These are phyloP conservation scores for Pseudogymnoascus sp. DNA, from an alignment of 2,329 filamentous ascomycete genomes.

Conservation along the genomic window DNA sequence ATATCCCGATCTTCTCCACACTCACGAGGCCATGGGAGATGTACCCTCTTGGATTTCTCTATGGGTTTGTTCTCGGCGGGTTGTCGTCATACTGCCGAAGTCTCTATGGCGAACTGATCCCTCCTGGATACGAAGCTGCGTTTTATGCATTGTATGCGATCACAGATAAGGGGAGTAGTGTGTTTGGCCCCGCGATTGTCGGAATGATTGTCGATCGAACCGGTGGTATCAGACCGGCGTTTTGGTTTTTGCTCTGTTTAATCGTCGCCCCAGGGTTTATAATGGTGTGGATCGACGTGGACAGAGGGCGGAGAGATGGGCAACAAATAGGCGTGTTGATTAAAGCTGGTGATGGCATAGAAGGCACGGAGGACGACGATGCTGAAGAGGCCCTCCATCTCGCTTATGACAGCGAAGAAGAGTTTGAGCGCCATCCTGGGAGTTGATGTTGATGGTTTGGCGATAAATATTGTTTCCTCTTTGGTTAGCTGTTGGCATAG, in stretches of 20 bases:
- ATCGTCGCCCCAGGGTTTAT: constrained; percentile 78
- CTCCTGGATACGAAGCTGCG: constrained; percentile 86
- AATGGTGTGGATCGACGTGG: constrained; percentile 78
- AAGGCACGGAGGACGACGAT: background rate
- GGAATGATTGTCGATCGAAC: constrained; percentile 82
- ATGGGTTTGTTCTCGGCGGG: constrained; percentile 90
- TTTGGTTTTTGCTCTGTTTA: constrained; percentile 83
- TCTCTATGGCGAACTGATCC: constrained; percentile 88
- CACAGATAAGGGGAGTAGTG: constrained; percentile 89
- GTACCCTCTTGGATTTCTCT: constrained; percentile 84
- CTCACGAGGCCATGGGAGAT: constrained; percentile 96
- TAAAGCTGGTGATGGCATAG: constrained; percentile 40
- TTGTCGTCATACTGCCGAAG: constrained; percentile 86
- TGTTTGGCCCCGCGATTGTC: constrained; percentile 92
- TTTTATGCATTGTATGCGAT: constrained; percentile 97
- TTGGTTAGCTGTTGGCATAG: background rate
- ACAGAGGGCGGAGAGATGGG: constrained; percentile 65
- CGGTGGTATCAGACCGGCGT: constrained; percentile 76
- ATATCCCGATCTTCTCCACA: constrained; percentile 74
- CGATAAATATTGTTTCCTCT: background rate
- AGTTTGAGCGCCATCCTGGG: constrained; percentile 3
- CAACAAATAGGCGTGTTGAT: constrained; percentile 55
- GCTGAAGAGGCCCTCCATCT: background rate
- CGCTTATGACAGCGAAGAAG: background rate
- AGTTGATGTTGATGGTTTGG: background rate